Evolutionary conservation across 768 basidiomycete genomes (phyloP).

Genomic region (Hypholoma sublateritium): DNA sequence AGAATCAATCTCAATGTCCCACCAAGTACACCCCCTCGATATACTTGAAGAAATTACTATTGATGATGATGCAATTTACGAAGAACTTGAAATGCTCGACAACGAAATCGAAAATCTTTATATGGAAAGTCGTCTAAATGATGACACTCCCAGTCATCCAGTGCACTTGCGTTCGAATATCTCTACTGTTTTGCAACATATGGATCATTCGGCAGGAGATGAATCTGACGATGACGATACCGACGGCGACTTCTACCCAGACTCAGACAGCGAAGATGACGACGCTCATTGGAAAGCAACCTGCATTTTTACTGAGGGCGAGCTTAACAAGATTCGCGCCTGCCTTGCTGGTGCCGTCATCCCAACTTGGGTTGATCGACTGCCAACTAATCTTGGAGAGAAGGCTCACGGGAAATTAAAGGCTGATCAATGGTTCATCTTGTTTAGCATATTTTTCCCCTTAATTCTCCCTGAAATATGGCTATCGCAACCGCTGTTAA

Average conservation of each 20-base stretch:
- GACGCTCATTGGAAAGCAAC: background rate
- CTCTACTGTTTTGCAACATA: background rate
- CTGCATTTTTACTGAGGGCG: slow-evolving; percentile 4
- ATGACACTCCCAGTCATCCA: slow-evolving; percentile 2
- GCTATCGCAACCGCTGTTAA: background rate
- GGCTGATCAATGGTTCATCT: slow-evolving; percentile 20
- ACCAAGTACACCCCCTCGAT: too few species aligned
- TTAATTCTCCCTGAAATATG: slow-evolving; percentile 22
- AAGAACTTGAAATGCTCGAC: slow-evolving; percentile 2
- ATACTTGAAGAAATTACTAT: too few species aligned
- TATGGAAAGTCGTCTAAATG: background rate
- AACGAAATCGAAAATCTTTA: slow-evolving; percentile 3
- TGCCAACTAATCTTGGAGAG: slow-evolving; percentile 21
- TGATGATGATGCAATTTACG: too few species aligned
- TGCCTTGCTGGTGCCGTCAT: slow-evolving; percentile 7
- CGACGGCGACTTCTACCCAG: background rate
- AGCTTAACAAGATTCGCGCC: slow-evolving; percentile 5
- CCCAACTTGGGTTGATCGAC: slow-evolving; percentile 19
- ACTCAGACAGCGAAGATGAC: background rate
- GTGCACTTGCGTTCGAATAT: background rate
- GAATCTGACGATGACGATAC: background rate
- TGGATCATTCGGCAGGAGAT: background rate
- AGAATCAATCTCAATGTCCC: too few species aligned
- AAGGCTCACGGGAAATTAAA: slow-evolving; percentile 22
- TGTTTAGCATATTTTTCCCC: slow-evolving; percentile 20